These are phyloP conservation scores for Brassica rapa DNA, from an alignment of 345 rosid genomes.

Conservation along the genomic window DNA sequence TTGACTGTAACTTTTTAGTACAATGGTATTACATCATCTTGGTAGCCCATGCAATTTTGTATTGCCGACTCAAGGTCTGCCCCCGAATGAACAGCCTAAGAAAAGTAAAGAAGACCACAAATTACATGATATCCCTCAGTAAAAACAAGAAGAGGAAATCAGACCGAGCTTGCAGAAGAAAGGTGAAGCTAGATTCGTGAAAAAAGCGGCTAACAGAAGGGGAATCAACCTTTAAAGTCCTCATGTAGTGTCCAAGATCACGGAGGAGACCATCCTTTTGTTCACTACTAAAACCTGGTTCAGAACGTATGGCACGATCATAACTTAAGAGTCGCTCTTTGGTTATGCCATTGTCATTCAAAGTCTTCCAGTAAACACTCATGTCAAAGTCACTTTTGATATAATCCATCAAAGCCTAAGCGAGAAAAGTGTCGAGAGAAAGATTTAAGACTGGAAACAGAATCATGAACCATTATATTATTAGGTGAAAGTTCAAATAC, in stretches of 20 bases:
- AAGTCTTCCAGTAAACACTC: slow-evolving; percentile 91
- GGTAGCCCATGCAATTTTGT: slow-evolving; percentile 95
- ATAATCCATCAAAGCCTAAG: slow-evolving; percentile 89
- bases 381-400: slow-evolving; percentile 75
- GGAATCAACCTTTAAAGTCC: slow-evolving; percentile 84
- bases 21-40: slow-evolving; percentile 58
- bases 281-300: slow-evolving; percentile 78
- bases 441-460: not conserved
- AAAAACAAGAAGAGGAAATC: slow-evolving; percentile 11
- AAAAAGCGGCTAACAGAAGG: slow-evolving; percentile 7
- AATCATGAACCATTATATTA: slow-evolving; percentile 6
- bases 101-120: slow-evolving; percentile 33
- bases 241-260: slow-evolving; percentile 93
- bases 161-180: slow-evolving; percentile 23
- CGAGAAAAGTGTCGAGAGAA: slow-evolving; percentile 29
- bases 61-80: slow-evolving; percentile 98
- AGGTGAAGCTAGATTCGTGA: slow-evolving; percentile 20
- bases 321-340: slow-evolving; percentile 92
- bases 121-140: slow-evolving; percentile 1
- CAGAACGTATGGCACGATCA: slow-evolving; percentile 92
- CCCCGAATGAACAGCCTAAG: slow-evolving; percentile 99
- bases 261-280: slow-evolving; percentile 84
- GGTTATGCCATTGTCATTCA: slow-evolving; percentile 90
- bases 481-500: slow-evolving; percentile 42
- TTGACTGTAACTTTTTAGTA: slow-evolving; percentile 31